These are phyloP conservation scores for Linanthus parryae DNA, from an alignment of 148 eudicot genomes.

Conservation along the genomic window DNA sequence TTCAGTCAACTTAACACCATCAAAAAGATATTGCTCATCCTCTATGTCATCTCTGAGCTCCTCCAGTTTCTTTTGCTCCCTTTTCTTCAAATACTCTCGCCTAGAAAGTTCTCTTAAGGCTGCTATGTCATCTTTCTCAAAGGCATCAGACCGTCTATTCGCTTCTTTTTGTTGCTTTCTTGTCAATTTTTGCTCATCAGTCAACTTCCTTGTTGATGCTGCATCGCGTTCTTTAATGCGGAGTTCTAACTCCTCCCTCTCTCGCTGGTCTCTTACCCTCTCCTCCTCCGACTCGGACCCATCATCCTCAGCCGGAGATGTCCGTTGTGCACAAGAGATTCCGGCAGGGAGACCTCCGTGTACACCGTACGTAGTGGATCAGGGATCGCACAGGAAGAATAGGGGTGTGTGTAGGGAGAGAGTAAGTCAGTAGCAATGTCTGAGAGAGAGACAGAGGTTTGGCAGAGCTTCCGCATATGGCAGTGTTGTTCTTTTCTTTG, in stretches of 20 bases:
- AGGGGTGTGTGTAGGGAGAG: no score
- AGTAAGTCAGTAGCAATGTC: no score
- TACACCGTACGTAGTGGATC: no score
- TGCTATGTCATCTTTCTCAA: neutral
- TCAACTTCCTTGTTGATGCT: slow-evolving; percentile 83
- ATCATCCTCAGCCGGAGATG: slow-evolving; percentile 38
- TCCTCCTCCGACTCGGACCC: slow-evolving; percentile 98
- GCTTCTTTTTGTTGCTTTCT: no score
- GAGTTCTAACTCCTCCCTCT: slow-evolving; percentile 76
- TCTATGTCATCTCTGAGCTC: slow-evolving; percentile 68
- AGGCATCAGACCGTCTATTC: no score
- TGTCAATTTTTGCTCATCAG: slow-evolving; percentile 63
- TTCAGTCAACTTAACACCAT: slow-evolving; percentile 51
- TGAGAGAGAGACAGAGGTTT: no score
- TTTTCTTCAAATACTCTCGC: slow-evolving; percentile 73
- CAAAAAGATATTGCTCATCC: slow-evolving; percentile 62
- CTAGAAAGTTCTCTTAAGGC: slow-evolving; percentile 49
- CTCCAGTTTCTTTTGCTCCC: slow-evolving; percentile 75
- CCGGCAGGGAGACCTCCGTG: no score
- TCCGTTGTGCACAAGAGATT: no score
- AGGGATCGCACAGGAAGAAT: no score
- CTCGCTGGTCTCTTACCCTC: slow-evolving; percentile 81
- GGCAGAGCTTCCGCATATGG: no score
- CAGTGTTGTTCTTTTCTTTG: no score
- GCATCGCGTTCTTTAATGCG: slow-evolving; percentile 80